Conservation (phyloP, 768 basidiomycete species). For the Mycena alexandri region DNA sequence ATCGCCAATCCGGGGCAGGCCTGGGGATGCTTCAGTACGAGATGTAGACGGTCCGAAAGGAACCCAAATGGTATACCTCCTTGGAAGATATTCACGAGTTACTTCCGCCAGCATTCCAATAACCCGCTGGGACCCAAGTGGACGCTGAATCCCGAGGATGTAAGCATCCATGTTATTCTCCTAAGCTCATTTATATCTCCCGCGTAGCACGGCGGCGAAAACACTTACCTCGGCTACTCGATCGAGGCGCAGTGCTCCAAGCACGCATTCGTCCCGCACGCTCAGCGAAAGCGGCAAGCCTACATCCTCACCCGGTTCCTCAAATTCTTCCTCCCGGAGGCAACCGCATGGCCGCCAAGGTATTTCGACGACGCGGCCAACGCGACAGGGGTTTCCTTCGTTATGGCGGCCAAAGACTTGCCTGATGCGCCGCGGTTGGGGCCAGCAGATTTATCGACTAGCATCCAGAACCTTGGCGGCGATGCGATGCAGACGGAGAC, state of each 20-base stretch:
- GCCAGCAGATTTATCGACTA: not conserved
- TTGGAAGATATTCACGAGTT: constrained; percentile 8
- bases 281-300: constrained; percentile 35
- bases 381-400: constrained; percentile 5
- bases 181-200: constrained; percentile 1
- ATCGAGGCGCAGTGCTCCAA: constrained; percentile 46
- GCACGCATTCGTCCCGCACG: constrained; percentile 42
- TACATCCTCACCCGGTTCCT: constrained; percentile 21
- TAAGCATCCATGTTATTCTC: no score
- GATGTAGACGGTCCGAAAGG: not conserved
- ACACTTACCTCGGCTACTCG: constrained; percentile 45
- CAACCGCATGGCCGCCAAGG: constrained; percentile 13
- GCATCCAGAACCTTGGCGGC: constrained; percentile 11
- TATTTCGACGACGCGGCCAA: constrained; percentile 17
- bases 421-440: not conserved
- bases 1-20: constrained; percentile 13
- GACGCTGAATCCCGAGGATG: constrained; percentile 15
- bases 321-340: not conserved
- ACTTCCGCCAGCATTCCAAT: not conserved
- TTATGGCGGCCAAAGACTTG: not conserved
- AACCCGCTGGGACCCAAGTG: constrained; percentile 15
- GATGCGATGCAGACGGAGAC: not conserved
- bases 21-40: not conserved
- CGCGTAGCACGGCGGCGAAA: constrained; percentile 5
- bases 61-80: constrained; percentile 10